Evolutionary conservation across 2,329 filamentous ascomycete species (phyloP).

Genomic region (Aspergillus sp.): DNA sequence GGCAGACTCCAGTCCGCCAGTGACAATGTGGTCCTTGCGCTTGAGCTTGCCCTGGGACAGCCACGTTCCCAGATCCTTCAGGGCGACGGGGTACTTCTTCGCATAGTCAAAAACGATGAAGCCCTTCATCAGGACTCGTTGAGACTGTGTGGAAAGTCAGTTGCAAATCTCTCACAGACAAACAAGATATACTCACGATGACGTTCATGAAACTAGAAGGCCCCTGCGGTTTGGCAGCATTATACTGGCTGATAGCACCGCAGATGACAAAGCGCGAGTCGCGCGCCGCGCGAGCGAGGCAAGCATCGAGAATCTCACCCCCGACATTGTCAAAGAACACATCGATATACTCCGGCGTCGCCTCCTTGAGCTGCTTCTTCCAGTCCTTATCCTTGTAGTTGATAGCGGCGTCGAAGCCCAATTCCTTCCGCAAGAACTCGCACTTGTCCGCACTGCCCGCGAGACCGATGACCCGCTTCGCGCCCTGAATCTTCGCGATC

Average conservation of each 20-base stretch:
- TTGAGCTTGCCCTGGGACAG: constrained; percentile 69
- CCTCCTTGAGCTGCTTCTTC: constrained; percentile 56
- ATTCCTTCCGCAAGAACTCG: constrained; percentile 59
- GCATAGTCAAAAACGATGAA: constrained; percentile 72
- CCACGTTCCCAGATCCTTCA: constrained; percentile 64
- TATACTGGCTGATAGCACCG: constrained; percentile 69
- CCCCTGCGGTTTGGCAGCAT: constrained; percentile 54
- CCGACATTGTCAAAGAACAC: constrained; percentile 75
- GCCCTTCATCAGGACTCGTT: constrained; percentile 57
- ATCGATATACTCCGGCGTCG: constrained; percentile 60
- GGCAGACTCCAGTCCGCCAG: constrained; percentile 64
- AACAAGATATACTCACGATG: constrained; percentile 29
- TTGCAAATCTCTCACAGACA: not conserved
- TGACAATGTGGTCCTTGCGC: constrained; percentile 67
- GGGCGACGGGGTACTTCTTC: constrained; percentile 56
- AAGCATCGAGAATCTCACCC: constrained; percentile 67
- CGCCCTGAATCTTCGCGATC: constrained; percentile 71
- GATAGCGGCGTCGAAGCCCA: constrained; percentile 65
- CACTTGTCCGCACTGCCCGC: constrained; percentile 68
- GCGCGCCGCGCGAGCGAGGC: constrained; percentile 60
- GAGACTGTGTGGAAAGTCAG: constrained; percentile 26
- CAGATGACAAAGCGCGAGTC: constrained; percentile 68
- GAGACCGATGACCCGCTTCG: constrained; percentile 60
- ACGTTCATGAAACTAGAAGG: constrained; percentile 48
- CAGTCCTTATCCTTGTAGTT: constrained; percentile 69